Base-by-base conservation (phyloP, 1,284 basidiomycete genomes). In the Tilletiaria anomala region DNA sequence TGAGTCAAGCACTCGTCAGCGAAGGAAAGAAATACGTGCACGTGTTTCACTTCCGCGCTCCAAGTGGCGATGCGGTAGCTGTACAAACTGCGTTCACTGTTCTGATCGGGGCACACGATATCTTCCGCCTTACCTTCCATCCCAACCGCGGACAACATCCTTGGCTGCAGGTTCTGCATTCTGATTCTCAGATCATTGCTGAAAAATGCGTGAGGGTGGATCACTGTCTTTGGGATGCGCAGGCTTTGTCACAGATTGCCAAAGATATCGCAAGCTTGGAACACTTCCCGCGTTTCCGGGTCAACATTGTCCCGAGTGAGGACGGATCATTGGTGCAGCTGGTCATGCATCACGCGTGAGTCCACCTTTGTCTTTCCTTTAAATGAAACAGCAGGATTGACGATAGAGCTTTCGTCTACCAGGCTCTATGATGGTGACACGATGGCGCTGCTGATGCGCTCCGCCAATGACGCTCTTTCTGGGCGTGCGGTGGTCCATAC, bases 101-200 rank as follows among this genome's bases (percentile, higher is more conserved):
- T 35, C 36, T 59, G 10, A 47, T 55, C 1, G 32, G 45, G 33
- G 40, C 38, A 12, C 44, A 53, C 18, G 56, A 56, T 32, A 56
- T 65, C 18, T 47, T 65, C 8, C 43, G 61, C 16, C 56, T 56
- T 8, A 51, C 54, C 5, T 65, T 65, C 40, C 51, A 57, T 33
- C 38, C 46, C 1, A 40, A 44, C 20, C 50, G 51, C 8, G 48
- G 6, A 11, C 12, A 17, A 17, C 17, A 29, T n/a, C 47, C 51
- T 3, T 61, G 54, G 51, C 47, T 53, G 4, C 59, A 61, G 34
- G 51, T 42, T 3, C 50, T 58, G 3, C 54, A 55, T 23, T 43
- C 39, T 10, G n/a, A n/a, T 14, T 34, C 1, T 17, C 16, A 8
- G 21, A 12, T n/a, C 33, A 12, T 10, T n/a, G 29, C 37, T n/a